A percentile compares a stretch with the other conserved stretches of the same genome.
Conservation (phyloP, 2,329 filamentous ascomycete genomes). For the Plenodomus biglobosus region DNA sequence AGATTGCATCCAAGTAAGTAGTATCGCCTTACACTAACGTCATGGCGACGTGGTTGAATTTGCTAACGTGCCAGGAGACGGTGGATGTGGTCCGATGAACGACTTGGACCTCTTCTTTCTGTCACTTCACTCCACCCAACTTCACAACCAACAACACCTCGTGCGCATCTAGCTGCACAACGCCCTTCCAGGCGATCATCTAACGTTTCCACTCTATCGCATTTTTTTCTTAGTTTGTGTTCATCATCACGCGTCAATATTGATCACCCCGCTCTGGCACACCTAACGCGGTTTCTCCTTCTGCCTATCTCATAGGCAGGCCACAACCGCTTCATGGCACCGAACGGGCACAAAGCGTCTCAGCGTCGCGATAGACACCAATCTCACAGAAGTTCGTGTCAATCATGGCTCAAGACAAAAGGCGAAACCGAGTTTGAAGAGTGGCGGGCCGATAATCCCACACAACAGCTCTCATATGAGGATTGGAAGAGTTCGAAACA, state of each 20-base stretch:
- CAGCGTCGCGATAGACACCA: conserved; percentile 7
- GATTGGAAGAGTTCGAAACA: conserved; percentile 33
- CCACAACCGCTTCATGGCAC: conserved; percentile 19
- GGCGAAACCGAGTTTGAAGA: conserved; percentile 29
- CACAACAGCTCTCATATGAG: conserved; percentile 31
- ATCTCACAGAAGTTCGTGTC: conserved; percentile 11
- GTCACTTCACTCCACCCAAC: conserved; percentile 35
- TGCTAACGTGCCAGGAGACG: conserved; percentile 39
- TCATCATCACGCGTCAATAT: conserved; percentile 12
- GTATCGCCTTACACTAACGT: not conserved
- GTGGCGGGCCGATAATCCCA: conserved; percentile 27
- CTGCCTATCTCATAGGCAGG: conserved; percentile 7
- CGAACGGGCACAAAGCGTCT: conserved; percentile 16
- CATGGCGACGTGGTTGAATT: not conserved
- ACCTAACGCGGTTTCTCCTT: conserved; percentile 8
- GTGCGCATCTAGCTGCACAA: conserved; percentile 26
- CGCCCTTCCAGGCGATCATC: conserved; percentile 11
- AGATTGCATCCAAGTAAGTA: not conserved
- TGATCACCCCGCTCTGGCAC: conserved; percentile 6
- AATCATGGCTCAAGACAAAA: conserved; percentile 23
- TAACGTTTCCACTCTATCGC: conserved; percentile 6
- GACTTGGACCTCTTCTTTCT: conserved; percentile 37
- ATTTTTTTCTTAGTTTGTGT: conserved; percentile 9
- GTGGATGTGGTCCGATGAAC: conserved; percentile 33
- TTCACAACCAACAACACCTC: conserved; percentile 19